Evolutionary conservation across 2,329 filamentous ascomycete species (phyloP), one percentile per base, ranked within the genome.

Genomic region (Arthrocladium fulminans): DNA sequence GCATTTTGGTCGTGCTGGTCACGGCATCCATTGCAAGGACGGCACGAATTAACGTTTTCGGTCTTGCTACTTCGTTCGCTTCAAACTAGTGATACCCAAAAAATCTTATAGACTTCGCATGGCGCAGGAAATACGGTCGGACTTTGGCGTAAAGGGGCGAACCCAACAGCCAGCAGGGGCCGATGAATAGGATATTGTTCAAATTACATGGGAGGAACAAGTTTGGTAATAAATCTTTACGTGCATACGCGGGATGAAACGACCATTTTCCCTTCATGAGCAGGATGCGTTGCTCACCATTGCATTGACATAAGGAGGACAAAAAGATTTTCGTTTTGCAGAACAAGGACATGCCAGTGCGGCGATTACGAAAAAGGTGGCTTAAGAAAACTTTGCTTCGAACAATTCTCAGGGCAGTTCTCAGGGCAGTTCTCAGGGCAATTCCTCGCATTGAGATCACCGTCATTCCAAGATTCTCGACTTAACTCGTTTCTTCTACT

Each of bases 11-110:
- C 43, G 32, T 47, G 44, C 44, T 13, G 44, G 44, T 20, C 44
- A 47, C 34, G 44, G 39, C 23, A 29, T 29, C 7, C n/a, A n/a
- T 15, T 17, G 10, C 20, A 20, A 27, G 20, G 30, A 45, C 23
- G 20, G 29, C 12, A n/a, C n/a, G 15, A 38, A 4, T 22, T 27
- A 7, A 39, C 24, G 13, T 8, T 12, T 44, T 30, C 22, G 27
- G n/a, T 27, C 25, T 19, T 23, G 15, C 24, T 15, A n/a, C 24
- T 3, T 15, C 17, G 8, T 44, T 44, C 41, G 23, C 25, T 44
- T 44, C 41, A 32, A 29, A n/a, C 41, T n/a, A 32, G 23, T 44
- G 41, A 44, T 44, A 44, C 41, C 41, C 41, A 32, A n/a, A n/a
- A n/a, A 9, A 2, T 44, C 25, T 25, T 41, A 41, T 23, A 44